Conservation (phyloP, 768 basidiomycete genomes). For the Serpula lacrymans region DNA sequence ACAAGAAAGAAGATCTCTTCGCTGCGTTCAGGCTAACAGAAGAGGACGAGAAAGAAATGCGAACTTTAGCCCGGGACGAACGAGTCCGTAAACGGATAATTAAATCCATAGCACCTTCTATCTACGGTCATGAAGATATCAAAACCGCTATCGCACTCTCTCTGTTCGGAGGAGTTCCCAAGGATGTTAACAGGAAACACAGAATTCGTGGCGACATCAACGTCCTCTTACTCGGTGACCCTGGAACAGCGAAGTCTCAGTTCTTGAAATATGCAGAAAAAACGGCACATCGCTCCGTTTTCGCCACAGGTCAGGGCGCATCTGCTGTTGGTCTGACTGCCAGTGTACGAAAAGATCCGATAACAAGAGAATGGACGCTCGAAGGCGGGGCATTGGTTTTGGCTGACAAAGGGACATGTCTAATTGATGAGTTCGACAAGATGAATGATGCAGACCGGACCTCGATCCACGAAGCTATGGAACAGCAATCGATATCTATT, state of each 20-base stretch:
- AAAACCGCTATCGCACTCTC: conserved; percentile 96
- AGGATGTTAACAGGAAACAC: conserved; percentile 96
- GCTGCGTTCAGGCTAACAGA: conserved; percentile 98
- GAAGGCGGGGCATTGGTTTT: conserved; percentile 98
- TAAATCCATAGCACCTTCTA: conserved; percentile 98
- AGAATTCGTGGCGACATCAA: conserved; percentile 98
- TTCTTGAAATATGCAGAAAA: conserved; percentile 99
- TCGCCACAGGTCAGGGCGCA: conserved; percentile 97
- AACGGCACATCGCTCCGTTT: conserved; percentile 96
- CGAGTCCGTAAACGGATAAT: conserved; percentile 96
- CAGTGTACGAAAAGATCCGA: conserved; percentile 96
- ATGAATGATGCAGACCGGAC: conserved; percentile 99
- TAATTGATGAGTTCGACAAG: conserved; percentile 99
- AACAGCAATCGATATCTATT: conserved; percentile 98
- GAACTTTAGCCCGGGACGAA: conserved; percentile 81
- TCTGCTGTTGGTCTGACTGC: conserved; percentile 98
- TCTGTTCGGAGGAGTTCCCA: conserved; percentile 89
- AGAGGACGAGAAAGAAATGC: conserved; percentile 93
- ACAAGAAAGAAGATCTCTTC: conserved; percentile 98
- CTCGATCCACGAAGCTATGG: conserved; percentile 99
- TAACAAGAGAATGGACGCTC: conserved; percentile 97
- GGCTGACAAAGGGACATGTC: conserved; percentile 95
- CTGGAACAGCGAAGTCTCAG: conserved; percentile 98
- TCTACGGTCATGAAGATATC: conserved; percentile 99
- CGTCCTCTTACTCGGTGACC: conserved; percentile 92